Conservation (phyloP, 176 grass and related monocot species). For the Carex littledalei region DNA sequence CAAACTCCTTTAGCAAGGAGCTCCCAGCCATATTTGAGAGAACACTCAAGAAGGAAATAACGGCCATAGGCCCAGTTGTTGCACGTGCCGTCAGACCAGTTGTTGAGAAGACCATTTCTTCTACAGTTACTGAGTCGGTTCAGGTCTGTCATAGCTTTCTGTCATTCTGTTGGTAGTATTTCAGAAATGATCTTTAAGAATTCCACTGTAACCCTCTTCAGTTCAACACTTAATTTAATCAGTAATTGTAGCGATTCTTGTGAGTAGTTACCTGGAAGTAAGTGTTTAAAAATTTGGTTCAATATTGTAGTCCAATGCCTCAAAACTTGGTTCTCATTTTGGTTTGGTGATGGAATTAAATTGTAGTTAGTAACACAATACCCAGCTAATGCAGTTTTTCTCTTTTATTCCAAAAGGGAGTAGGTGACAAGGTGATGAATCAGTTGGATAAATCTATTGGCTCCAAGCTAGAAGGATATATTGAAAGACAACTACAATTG, state of each 20-base stretch:
- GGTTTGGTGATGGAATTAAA: not conserved
- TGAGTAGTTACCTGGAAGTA: not conserved
- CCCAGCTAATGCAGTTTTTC: not conserved
- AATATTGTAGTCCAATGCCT: not conserved
- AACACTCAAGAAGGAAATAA: conserved; percentile 78
- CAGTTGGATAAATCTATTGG: conserved; percentile 79
- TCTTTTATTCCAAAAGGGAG: conserved; percentile 48
- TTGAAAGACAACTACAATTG: conserved; percentile 71
- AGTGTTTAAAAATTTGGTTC: not conserved
- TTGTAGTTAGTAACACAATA: not conserved
- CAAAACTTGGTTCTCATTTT: not conserved
- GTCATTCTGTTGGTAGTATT: conserved; percentile 18
- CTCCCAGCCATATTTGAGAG: conserved; percentile 59
- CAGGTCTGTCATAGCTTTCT: conserved; percentile 49
- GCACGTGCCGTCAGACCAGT: conserved; percentile 57
- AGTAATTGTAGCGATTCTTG: not conserved
- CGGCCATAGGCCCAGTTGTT: conserved; percentile 49
- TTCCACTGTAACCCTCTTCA: no score
- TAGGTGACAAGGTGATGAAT: conserved; percentile 82
- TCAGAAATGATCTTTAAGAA: not conserved
- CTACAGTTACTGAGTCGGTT: conserved; percentile 71
- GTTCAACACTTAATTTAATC: not conserved
- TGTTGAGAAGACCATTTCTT: conserved; percentile 71
- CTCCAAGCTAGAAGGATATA: conserved; percentile 65
- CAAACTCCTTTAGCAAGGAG: conserved; percentile 72